Conservation (phyloP, 2,329 filamentous ascomycete genomes). For the Paecilomyces fulvus region DNA sequence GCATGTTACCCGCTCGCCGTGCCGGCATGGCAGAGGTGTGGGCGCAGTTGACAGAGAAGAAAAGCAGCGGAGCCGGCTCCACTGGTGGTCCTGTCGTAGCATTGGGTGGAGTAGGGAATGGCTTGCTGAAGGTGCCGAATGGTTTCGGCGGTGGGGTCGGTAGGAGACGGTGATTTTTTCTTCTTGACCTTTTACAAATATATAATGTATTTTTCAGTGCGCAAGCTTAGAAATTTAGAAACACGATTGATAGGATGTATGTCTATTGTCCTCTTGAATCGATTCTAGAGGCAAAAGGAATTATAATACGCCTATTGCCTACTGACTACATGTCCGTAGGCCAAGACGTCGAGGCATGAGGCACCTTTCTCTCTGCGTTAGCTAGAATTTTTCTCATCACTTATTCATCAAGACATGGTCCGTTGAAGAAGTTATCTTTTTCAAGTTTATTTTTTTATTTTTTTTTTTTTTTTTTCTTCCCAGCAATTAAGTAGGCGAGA, state of each 20-base stretch:
- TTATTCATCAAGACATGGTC: too few relatives aligned
- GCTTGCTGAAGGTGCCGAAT: slow-evolving; percentile 23
- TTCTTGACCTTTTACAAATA: background rate
- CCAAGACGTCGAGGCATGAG: too few relatives aligned
- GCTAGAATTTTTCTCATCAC: too few relatives aligned
- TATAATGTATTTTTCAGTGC: background rate
- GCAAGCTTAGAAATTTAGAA: background rate
- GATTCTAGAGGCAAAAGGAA: background rate
- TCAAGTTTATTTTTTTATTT: too few relatives aligned
- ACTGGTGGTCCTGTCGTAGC: slow-evolving; percentile 16
- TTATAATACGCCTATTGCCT: too few relatives aligned
- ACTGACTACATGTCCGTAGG: too few relatives aligned
- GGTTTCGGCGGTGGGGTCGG: slow-evolving; percentile 25
- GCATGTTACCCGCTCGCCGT: slow-evolving; percentile 80
- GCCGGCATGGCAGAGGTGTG: slow-evolving; percentile 81
- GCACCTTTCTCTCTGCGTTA: too few relatives aligned
- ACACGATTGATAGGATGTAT: background rate
- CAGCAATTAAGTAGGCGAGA: too few relatives aligned
- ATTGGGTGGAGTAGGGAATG: slow-evolving; percentile 17
- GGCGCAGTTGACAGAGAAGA: slow-evolving; percentile 55
- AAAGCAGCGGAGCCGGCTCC: slow-evolving; percentile 16
- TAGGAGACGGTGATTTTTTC: slow-evolving; percentile 18
- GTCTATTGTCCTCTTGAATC: background rate
- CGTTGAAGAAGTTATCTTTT: too few relatives aligned
- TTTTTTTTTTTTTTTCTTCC: too few relatives aligned